Base-by-base conservation (phyloP, 1,284 basidiomycete genomes). In the Moesziomyces antarcticus region DNA sequence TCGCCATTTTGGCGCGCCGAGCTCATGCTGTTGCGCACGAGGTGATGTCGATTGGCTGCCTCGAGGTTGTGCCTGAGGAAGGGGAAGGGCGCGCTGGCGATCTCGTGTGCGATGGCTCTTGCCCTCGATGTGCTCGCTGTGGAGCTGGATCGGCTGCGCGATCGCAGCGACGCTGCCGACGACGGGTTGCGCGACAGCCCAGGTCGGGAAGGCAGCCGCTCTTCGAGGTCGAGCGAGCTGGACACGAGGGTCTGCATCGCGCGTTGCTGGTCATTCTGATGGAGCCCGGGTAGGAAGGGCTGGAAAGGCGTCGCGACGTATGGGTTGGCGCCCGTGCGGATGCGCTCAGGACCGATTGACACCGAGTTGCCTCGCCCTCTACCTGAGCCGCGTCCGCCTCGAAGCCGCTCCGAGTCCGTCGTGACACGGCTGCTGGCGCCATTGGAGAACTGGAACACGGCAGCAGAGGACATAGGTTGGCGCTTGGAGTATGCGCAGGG, bases 81-180 rank as follows among this genome's bases (percentile, higher is more conserved):
- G 21, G 70, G 70, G 14, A 69, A 68, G 30, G 71, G 65, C 10
- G 71, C 65, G n/a, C 24, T 46, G 1, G 70, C 70, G 20, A 73
- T 73, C 35, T 67, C 64, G 11, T 56, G 41, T 5, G 70, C 64
- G n/a, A 73, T 73, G 5, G 70, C 70, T 30, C 70, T 47, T 6
- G 64, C 64, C 24, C 64, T 50, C 16, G 70, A 73, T 11, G 61
- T 62, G 42, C 59, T 56, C 1, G 67, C 55, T 5, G 60, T 58
- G 25, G 56, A 59, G 33, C 57, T 67, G 20, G 62, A 62, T 18
- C 68, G 56, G 30, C 62, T 66, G 9, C 35, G 22, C 16, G 56
- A 44, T 13, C 58, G 50, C 7, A 35, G 18, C 5, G 64, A 49
- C 4, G 60, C 59, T 5, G 56, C 43, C 14, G 64, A 50, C 27